Percentiles rank a stretch among this genome's conserved stretches.
phyloP scores from a whole-genome alignment of 352 stramenopile genomes.

The Blastocystis hominis region DNA sequence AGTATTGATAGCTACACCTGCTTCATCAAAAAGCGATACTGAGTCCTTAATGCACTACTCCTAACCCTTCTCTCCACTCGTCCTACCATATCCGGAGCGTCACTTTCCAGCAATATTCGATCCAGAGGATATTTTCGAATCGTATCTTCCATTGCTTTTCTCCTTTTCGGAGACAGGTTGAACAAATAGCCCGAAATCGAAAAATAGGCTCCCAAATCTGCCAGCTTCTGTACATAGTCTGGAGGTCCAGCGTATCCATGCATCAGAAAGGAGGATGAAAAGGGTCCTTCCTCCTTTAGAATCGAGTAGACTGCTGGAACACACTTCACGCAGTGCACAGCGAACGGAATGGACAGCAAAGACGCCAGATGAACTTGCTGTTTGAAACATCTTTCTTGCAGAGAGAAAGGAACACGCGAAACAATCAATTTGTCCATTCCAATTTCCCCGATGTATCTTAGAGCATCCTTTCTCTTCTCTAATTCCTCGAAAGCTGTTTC shows the following conservation, averaged over 20 bases:
- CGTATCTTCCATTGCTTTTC: conserved; percentile 3
- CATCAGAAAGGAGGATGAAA: neutral
- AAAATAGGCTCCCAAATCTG: conserved; percentile 3
- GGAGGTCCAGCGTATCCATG: conserved; percentile 9
- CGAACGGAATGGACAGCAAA: neutral
- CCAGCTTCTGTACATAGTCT: neutral
- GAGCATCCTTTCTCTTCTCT: neutral
- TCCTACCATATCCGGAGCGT: conserved; percentile 1
- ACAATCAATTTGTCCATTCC: conserved; percentile 18
- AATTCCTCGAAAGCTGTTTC: neutral
- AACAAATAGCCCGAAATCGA: conserved; percentile 5
- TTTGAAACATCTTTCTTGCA: neutral
- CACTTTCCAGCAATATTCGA: conserved; percentile 1
- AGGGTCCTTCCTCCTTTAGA: neutral
- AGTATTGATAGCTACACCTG: neutral
- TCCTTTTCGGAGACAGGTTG: neutral
- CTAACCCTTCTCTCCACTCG: neutral
- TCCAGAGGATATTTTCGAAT: conserved; percentile 21
- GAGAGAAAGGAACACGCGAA: neutral
- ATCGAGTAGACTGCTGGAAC: neutral
- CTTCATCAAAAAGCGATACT: neutral
- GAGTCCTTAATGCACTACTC: neutral
- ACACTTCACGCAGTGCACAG: conserved; percentile 25
- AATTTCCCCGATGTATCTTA: neutral
- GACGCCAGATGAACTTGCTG: neutral